Conservation (phyloP, 345 rosid genomes). For the Brassica incana region DNA sequence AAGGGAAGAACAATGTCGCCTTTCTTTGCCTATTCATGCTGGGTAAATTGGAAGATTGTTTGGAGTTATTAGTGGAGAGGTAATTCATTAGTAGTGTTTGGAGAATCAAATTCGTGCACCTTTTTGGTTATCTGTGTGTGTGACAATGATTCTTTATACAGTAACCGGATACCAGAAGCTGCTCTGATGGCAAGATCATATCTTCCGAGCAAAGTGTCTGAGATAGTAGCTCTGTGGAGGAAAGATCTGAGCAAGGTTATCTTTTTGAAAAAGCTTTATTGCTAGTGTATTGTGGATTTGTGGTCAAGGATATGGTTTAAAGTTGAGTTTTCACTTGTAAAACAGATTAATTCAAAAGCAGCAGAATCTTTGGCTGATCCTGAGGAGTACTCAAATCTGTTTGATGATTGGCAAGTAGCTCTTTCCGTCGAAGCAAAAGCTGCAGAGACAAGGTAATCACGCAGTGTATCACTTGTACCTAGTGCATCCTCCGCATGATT, state of each 20-base stretch:
- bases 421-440: constrained; percentile 77
- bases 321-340: constrained; percentile 11
- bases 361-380: constrained; percentile 99
- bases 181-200: constrained; percentile 98
- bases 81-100: constrained; percentile 33
- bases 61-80: constrained; percentile 92
- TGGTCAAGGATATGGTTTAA: constrained; percentile 7
- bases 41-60: constrained; percentile 96
- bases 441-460: constrained; percentile 71
- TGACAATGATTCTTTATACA: constrained; percentile 43
- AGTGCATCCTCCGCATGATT: neutral
- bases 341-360: constrained; percentile 92
- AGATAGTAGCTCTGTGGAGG: constrained; percentile 93
- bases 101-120: constrained; percentile 4
- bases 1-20: constrained; percentile 97
- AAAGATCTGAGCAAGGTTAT: constrained; percentile 88
- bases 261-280: neutral
- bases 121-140: constrained; percentile 10
- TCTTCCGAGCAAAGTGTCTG: constrained; percentile 99
- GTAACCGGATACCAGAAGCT: constrained; percentile 99
- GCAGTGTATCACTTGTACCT: neutral
- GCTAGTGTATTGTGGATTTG: neutral
- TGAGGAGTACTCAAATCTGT: constrained; percentile 92
- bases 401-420: constrained; percentile 98
- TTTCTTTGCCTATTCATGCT: constrained; percentile 87